phyloP scores from a whole-genome alignment of 805 yeast genomes.

The Yamadazyma akitaensis region DNA sequence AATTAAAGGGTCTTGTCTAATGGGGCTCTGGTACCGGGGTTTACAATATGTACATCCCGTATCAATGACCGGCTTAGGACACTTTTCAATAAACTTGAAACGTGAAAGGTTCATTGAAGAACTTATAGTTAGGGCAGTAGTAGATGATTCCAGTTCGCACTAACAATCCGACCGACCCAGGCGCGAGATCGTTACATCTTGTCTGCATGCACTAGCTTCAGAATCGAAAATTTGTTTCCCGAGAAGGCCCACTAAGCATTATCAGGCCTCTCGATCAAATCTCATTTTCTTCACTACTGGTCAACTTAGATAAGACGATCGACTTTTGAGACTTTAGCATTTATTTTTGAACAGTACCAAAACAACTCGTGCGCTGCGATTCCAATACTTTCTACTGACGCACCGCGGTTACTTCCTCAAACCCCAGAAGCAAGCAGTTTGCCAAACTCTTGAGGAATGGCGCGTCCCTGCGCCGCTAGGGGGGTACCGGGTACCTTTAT shows the following conservation, averaged over 20 bases:
- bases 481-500: background rate
- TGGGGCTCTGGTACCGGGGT: conserved; percentile 32
- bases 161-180: background rate
- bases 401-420: background rate
- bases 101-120: conserved; percentile 2
- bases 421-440: background rate
- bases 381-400: background rate
- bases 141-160: background rate
- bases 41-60: conserved; percentile 63
- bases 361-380: too few relatives aligned
- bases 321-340: too few relatives aligned
- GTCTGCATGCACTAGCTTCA: too few relatives aligned
- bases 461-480: background rate
- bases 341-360: too few relatives aligned
- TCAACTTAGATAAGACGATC: too few relatives aligned
- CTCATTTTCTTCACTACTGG: too few relatives aligned
- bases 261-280: too few relatives aligned
- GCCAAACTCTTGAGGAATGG: too few relatives aligned
- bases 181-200: background rate
- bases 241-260: too few relatives aligned
- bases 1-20: conserved; percentile 14
- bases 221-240: too few relatives aligned
- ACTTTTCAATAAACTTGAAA: conserved; percentile 21
- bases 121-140: background rate
- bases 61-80: conserved; percentile 52